Evolutionary conservation across 345 rosid genomes (phyloP).

Genomic region (Arabis alpina): DNA sequence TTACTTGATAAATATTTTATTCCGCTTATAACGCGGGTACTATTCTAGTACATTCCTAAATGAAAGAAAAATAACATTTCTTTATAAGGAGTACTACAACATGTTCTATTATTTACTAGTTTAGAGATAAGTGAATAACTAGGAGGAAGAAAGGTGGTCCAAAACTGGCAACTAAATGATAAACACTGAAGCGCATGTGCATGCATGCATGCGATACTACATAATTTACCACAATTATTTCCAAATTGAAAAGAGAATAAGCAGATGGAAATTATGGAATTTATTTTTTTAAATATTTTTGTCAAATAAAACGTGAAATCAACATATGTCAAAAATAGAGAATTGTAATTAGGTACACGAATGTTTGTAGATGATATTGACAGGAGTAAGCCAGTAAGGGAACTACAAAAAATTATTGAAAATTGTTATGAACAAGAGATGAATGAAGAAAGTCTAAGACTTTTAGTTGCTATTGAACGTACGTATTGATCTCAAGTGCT

Average conservation of each 20-base stretch:
- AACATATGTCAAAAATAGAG: background rate
- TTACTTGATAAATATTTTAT: no score
- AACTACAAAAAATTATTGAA: no score
- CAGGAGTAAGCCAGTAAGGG: no score
- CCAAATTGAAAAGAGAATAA: conserved; percentile 3
- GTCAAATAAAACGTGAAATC: background rate
- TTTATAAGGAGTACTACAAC: background rate
- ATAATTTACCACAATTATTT: background rate
- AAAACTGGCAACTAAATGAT: conserved; percentile 34
- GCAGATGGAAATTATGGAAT: background rate
- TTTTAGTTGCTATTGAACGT: no score
- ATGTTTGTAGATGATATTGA: no score
- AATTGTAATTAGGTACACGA: background rate
- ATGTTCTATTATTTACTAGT: background rate
- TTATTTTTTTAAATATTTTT: background rate
- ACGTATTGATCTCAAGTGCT: no score
- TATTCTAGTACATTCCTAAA: background rate
- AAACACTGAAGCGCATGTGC: conserved; percentile 26
- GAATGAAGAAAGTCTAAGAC: no score
- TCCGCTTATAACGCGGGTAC: no score
- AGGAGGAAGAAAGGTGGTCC: conserved; percentile 35
- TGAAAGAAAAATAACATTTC: background rate
- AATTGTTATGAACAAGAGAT: no score
- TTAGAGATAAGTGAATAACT: conserved; percentile 16
- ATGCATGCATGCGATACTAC: conserved; percentile 34